Conservation (phyloP, 2,329 filamentous ascomycete species). For the Aspergillus fructus region DNA sequence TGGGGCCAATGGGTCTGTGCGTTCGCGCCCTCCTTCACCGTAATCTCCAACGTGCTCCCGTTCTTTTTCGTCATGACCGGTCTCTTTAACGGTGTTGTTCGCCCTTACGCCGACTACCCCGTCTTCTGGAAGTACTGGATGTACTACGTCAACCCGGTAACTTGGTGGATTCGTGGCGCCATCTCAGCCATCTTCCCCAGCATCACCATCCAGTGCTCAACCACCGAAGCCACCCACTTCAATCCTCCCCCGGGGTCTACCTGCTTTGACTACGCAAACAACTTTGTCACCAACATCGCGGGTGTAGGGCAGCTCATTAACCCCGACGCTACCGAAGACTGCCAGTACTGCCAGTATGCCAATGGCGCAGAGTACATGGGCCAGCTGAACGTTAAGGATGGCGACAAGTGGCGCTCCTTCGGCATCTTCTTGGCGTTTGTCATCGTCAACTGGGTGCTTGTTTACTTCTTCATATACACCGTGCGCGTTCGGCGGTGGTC, state of each 20-base stretch:
- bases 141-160: slow-evolving; percentile 68
- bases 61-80: slow-evolving; percentile 80
- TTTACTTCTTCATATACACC: slow-evolving; percentile 76
- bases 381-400: slow-evolving; percentile 54
- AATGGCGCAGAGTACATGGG: slow-evolving; percentile 66
- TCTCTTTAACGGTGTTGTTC: slow-evolving; percentile 75
- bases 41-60: slow-evolving; percentile 72
- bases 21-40: slow-evolving; percentile 75
- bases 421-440: slow-evolving; percentile 72
- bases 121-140: slow-evolving; percentile 73
- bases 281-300: slow-evolving; percentile 53
- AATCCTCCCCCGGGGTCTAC: slow-evolving; percentile 63
- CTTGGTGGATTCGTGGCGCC: slow-evolving; percentile 71
- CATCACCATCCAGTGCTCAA: slow-evolving; percentile 52
- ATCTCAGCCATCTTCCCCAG: slow-evolving; percentile 62
- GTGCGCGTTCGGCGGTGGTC: slow-evolving; percentile 69
- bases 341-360: slow-evolving; percentile 69
- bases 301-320: slow-evolving; percentile 64
- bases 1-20: slow-evolving; percentile 87
- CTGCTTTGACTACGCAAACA: slow-evolving; percentile 63
- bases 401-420: slow-evolving; percentile 70
- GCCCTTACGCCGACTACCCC: slow-evolving; percentile 63
- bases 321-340: slow-evolving; percentile 56
- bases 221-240: slow-evolving; percentile 63
- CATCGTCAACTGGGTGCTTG: slow-evolving; percentile 67